Evolutionary conservation across 495 filamentous ascomycete genomes (phyloP).

Genomic region (Lophiostoma macrostomum): DNA sequence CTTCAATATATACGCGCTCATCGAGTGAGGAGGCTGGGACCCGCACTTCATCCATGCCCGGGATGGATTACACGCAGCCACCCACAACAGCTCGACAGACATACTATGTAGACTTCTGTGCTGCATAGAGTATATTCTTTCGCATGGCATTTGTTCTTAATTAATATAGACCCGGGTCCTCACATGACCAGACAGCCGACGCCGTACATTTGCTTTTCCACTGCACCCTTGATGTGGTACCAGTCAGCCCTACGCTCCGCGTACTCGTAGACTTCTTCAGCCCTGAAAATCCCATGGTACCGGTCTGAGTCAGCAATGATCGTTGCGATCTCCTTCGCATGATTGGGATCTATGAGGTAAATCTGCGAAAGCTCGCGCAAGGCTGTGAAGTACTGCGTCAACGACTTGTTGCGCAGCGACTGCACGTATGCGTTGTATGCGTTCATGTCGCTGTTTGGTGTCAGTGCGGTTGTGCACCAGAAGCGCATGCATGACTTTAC

Average conservation of each 20-base stretch:
- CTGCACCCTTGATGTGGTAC: conserved; percentile 78
- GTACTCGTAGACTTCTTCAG: conserved; percentile 97
- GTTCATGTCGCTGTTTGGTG: conserved; percentile 73
- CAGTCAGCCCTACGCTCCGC: conserved; percentile 92
- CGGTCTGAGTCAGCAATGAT: conserved; percentile 90
- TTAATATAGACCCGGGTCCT: conserved; percentile 15
- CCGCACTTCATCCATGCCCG: too few species aligned
- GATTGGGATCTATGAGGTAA: conserved; percentile 80
- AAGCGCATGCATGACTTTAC: conserved; percentile 40
- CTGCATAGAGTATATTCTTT: not conserved
- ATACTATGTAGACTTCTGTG: too few species aligned
- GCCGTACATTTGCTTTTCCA: conserved; percentile 98
- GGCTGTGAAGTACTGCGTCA: conserved; percentile 86
- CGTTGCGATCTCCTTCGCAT: conserved; percentile 91
- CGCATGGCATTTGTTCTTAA: not conserved
- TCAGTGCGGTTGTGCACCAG: conserved; percentile 3
- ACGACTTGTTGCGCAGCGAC: conserved; percentile 74
- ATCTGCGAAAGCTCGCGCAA: conserved; percentile 92
- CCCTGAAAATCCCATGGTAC: conserved; percentile 86
- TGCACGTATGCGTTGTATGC: conserved; percentile 82
- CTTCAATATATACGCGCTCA: too few species aligned
- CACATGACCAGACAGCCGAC: conserved; percentile 87
- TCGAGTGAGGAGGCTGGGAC: too few species aligned
- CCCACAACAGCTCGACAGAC: conserved; percentile 2
- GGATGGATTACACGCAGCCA: conserved; percentile 7